Conservation (phyloP, 2,329 filamentous ascomycete species). For the Rasamsonia emersonii region DNA sequence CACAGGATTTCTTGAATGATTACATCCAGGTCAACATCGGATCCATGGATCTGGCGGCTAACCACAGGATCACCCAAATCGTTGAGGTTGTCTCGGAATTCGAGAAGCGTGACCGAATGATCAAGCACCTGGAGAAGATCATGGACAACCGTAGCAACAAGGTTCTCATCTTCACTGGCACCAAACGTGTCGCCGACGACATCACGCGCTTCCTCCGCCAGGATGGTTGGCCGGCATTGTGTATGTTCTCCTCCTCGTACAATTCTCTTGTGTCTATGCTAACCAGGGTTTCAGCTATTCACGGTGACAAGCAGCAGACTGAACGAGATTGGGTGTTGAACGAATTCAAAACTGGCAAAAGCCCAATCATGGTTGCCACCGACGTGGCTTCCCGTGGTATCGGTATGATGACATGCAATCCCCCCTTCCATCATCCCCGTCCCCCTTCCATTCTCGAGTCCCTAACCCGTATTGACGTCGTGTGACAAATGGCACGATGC, state of each 20-base stretch:
- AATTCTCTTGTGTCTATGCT: conserved; percentile 19
- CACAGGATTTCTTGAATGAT: conserved; percentile 81
- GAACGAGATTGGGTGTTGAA: conserved; percentile 99
- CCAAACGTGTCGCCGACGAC: conserved; percentile 89
- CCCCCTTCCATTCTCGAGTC: conserved; percentile 25
- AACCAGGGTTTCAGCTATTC: conserved; percentile 60
- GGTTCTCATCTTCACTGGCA: conserved; percentile 80
- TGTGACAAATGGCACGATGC: conserved; percentile 60
- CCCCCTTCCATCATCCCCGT: conserved; percentile 36
- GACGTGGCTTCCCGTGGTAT: conserved; percentile 99
- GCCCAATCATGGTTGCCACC: conserved; percentile 99
- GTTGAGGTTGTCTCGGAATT: conserved; percentile 94
- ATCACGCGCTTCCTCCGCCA: conserved; percentile 96
- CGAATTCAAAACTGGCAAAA: conserved; percentile 99
- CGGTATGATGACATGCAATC: conserved; percentile 77
- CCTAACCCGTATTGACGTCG: conserved; percentile 44
- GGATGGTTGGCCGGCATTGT: conserved; percentile 94
- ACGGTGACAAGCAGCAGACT: conserved; percentile 99
- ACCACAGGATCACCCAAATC: conserved; percentile 95
- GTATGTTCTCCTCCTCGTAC: conserved; percentile 46
- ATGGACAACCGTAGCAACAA: conserved; percentile 98
- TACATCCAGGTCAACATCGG: conserved; percentile 99
- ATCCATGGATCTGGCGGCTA: conserved; percentile 90
- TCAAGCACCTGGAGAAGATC: conserved; percentile 93
- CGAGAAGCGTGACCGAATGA: conserved; percentile 96